Percentiles rank a stretch among this genome's conserved stretches.
phyloP scores from a whole-genome alignment of 192 early-diverging fungal species.

The Backusella australiensis region DNA sequence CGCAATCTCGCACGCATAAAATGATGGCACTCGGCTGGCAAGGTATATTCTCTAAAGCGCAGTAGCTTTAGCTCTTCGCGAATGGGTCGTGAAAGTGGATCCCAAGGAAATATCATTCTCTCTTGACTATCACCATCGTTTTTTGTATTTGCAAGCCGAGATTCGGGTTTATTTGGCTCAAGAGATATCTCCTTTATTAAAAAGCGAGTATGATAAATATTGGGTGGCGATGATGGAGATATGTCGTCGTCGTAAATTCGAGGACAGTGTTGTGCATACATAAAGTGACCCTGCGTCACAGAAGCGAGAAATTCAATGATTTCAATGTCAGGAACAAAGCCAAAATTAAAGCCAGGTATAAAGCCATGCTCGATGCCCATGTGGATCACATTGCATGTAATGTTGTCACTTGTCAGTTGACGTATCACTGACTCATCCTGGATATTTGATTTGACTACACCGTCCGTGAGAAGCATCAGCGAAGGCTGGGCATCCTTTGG shows the following conservation, averaged over 20 bases:
- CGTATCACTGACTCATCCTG: slow-evolving; percentile 57
- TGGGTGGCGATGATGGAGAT: slow-evolving; percentile 24
- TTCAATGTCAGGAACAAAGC: slow-evolving; percentile 76
- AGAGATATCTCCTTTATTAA: slow-evolving; percentile 44
- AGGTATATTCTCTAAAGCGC: slow-evolving; percentile 63
- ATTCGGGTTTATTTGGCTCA: slow-evolving; percentile 25
- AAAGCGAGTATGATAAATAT: slow-evolving; percentile 50
- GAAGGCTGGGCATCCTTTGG: slow-evolving; percentile 43
- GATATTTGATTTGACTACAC: slow-evolving; percentile 71
- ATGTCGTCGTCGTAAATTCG: slow-evolving; percentile 13
- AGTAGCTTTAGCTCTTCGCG: slow-evolving; percentile 58
- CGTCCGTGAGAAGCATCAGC: slow-evolving; percentile 69
- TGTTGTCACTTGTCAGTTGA: slow-evolving; percentile 59
- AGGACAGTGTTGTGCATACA: slow-evolving; percentile 67
- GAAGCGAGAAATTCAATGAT: slow-evolving; percentile 65
- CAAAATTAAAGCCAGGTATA: slow-evolving; percentile 69
- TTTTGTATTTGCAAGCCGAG: background rate
- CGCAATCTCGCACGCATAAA: slow-evolving; percentile 63
- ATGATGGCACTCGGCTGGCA: slow-evolving; percentile 57
- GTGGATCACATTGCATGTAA: slow-evolving; percentile 69
- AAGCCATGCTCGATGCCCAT: slow-evolving; percentile 64
- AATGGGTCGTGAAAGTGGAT: slow-evolving; percentile 56
- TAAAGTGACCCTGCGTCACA: slow-evolving; percentile 64
- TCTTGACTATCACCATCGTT: background rate
- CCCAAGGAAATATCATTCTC: slow-evolving; percentile 58